phyloP scores from a whole-genome alignment of 441 rosid species.

The Eruca vesicaria region DNA sequence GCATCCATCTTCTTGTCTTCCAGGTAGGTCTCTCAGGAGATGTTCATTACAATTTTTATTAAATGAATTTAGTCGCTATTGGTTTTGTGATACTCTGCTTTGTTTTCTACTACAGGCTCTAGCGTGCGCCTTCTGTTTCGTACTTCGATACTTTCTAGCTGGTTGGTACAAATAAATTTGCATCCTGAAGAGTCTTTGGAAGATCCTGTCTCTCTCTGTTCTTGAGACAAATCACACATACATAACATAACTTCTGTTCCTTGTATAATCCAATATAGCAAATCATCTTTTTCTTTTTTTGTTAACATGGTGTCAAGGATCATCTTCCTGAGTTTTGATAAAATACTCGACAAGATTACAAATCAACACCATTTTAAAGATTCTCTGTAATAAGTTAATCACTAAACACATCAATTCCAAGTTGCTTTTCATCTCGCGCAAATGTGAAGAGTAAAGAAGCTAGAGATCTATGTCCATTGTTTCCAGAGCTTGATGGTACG shows the following conservation, averaged over 20 bases:
- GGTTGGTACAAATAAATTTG: constrained; percentile 85
- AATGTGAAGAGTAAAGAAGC: neutral
- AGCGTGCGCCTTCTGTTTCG: constrained; percentile 76
- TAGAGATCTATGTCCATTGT: constrained; percentile 39
- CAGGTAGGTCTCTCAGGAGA: constrained; percentile 52
- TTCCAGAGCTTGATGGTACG: constrained; percentile 64
- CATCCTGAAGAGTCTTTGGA: neutral
- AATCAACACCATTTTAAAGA: neutral
- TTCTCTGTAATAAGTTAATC: neutral
- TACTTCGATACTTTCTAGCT: constrained; percentile 70
- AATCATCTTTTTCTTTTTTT: neutral
- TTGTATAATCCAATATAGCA: constrained; percentile 20
- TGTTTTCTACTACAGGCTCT: constrained; percentile 54
- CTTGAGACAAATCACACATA: constrained; percentile 8
- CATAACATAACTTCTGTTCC: neutral
- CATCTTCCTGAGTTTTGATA: constrained; percentile 5
- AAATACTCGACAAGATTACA: neutral
- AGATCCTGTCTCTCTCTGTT: neutral
- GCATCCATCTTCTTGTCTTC: constrained; percentile 73
- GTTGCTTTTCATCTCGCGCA: neutral
- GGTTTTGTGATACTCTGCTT: neutral
- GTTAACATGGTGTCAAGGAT: constrained; percentile 1
- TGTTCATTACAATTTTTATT: neutral
- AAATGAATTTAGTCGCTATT: neutral
- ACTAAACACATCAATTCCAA: neutral